Conservation (phyloP, 192 early-diverging fungal species). For the Coemansia reversa region DNA sequence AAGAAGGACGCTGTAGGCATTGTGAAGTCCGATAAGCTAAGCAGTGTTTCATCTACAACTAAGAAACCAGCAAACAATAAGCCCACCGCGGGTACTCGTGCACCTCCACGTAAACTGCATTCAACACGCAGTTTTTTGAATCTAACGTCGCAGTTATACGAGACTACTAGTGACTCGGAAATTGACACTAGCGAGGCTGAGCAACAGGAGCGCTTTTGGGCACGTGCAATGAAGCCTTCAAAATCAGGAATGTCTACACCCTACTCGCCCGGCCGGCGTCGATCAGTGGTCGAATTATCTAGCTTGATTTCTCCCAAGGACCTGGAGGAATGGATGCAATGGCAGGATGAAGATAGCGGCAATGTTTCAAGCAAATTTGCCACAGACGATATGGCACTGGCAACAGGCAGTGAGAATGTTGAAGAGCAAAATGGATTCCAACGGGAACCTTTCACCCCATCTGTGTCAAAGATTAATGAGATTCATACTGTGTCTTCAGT, state of each 20-base stretch:
- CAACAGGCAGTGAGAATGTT: too few species aligned
- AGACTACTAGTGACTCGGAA: conserved; percentile 40
- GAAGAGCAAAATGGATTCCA: background rate
- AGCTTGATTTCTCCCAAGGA: conserved; percentile 43
- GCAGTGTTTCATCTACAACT: background rate
- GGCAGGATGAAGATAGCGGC: conserved; percentile 27
- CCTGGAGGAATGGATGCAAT: conserved; percentile 52
- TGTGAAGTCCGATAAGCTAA: background rate
- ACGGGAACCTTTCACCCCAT: conserved; percentile 24
- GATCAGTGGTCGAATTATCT: conserved; percentile 44
- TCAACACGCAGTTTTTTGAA: conserved; percentile 25
- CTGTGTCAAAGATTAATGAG: conserved; percentile 14
- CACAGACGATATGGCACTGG: background rate
- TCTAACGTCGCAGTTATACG: conserved; percentile 26
- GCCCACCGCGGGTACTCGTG: conserved; percentile 3
- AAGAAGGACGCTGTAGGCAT: too few species aligned
- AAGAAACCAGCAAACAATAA: background rate
- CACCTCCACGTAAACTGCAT: conserved; percentile 24
- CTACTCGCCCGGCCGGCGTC: conserved; percentile 44
- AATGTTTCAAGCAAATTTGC: background rate
- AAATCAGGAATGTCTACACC: conserved; percentile 44
- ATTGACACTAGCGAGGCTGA: conserved; percentile 31
- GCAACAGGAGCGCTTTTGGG: conserved; percentile 46
- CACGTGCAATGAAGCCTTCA: conserved; percentile 47
- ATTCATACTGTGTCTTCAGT: background rate